A percentile compares a stretch with the other conserved stretches of the same genome.
Conservation (phyloP, 116 monocot species). For the Trichopus zeylanicus region DNA sequence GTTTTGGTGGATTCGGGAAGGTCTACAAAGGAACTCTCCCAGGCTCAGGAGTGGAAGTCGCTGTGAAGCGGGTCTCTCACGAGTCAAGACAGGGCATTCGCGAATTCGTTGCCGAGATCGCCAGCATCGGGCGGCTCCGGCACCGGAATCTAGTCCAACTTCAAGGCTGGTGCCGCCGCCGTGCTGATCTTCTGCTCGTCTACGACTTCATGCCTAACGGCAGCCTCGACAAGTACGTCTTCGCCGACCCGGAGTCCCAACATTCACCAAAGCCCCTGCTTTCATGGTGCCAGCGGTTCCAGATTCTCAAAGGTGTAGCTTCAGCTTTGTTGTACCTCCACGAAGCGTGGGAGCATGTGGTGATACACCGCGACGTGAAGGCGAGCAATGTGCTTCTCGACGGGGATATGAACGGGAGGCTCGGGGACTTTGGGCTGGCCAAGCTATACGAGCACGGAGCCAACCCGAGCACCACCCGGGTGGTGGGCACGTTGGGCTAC, state of each 20-base stretch:
- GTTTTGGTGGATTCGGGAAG: slow-evolving; percentile 52
- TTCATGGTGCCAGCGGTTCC: slow-evolving; percentile 23
- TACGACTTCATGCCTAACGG: slow-evolving; percentile 89
- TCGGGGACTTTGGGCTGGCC: slow-evolving; percentile 44
- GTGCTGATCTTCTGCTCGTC: slow-evolving; percentile 41
- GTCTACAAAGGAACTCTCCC: slow-evolving; percentile 60
- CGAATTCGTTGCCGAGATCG: slow-evolving; percentile 67
- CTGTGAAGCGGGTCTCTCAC: slow-evolving; percentile 50
- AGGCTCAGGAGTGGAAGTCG: slow-evolving; percentile 20
- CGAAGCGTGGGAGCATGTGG: slow-evolving; percentile 29
- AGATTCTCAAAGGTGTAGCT: slow-evolving; percentile 29
- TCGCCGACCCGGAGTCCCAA: slow-evolving; percentile 1
- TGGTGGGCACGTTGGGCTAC: slow-evolving; percentile 42
- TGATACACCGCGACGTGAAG: slow-evolving; percentile 40
- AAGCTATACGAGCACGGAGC: slow-evolving; percentile 29
- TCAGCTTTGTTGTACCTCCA: slow-evolving; percentile 32
- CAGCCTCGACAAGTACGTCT: slow-evolving; percentile 44
- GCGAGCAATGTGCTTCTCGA: slow-evolving; percentile 45
- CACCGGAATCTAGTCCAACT: slow-evolving; percentile 71
- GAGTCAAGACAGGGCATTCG: slow-evolving; percentile 49
- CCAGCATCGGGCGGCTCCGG: slow-evolving; percentile 47
- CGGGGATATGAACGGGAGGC: slow-evolving; percentile 28
- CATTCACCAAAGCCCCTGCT: slow-evolving; percentile 11
- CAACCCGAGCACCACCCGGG: slow-evolving; percentile 26
- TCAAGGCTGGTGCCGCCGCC: slow-evolving; percentile 54